phyloP scores from a whole-genome alignment of 2,329 filamentous ascomycete genomes.

The Torrubiella hemipterigena region DNA sequence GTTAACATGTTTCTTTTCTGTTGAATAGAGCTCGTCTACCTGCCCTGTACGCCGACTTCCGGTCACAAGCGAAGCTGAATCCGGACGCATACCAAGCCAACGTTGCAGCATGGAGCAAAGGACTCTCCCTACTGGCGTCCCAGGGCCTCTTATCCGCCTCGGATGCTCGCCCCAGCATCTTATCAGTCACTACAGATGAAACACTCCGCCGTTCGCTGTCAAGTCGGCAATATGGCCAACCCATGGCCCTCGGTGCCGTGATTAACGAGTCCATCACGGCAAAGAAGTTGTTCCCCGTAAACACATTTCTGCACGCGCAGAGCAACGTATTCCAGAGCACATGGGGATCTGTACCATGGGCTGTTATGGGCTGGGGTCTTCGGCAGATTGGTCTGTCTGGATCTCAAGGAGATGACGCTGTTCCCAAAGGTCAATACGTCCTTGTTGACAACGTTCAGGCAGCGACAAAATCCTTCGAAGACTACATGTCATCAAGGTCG shows the following conservation, averaged over 20 bases:
- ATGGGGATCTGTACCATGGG: slow-evolving; percentile 60
- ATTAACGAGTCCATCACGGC: slow-evolving; percentile 60
- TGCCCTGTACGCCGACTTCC: slow-evolving; percentile 82
- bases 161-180: slow-evolving; percentile 28
- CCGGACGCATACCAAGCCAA: slow-evolving; percentile 80
- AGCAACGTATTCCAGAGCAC: slow-evolving; percentile 62
- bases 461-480: slow-evolving; percentile 41
- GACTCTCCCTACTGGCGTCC: slow-evolving; percentile 55
- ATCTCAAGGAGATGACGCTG: slow-evolving; percentile 35
- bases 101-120: slow-evolving; percentile 64
- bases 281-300: slow-evolving; percentile 57
- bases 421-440: slow-evolving; percentile 53
- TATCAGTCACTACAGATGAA: slow-evolving; percentile 45
- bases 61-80: slow-evolving; percentile 60
- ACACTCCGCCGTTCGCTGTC: slow-evolving; percentile 60
- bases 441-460: slow-evolving; percentile 51
- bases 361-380: slow-evolving; percentile 63
- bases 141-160: slow-evolving; percentile 40
- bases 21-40: slow-evolving; percentile 57
- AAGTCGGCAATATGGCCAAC: slow-evolving; percentile 66
- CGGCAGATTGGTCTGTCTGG: slow-evolving; percentile 54
- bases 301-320: slow-evolving; percentile 51
- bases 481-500: slow-evolving; percentile 26
- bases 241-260: slow-evolving; percentile 68
- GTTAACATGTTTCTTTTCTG: not conserved